Percentiles rank a stretch among this genome's conserved stretches.
Conservation (phyloP, 2,329 filamentous ascomycete genomes). For the Coleophoma eucalyptorum region DNA sequence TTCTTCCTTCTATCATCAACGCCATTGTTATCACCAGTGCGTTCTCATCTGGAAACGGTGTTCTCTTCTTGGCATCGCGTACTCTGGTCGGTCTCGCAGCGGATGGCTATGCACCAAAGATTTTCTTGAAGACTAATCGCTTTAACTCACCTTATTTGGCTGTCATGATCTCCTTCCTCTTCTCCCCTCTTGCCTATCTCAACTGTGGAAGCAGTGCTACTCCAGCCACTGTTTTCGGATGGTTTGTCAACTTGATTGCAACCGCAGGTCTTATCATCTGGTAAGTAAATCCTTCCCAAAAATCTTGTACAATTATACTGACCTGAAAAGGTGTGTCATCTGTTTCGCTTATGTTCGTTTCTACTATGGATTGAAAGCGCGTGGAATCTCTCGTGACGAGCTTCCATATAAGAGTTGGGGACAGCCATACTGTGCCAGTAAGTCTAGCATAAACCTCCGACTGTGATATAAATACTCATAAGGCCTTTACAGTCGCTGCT, state of each 20-base stretch:
- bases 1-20: conserved; percentile 68
- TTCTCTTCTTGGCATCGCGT: conserved; percentile 51
- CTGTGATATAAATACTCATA: conserved; percentile 45
- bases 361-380: conserved; percentile 48
- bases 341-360: conserved; percentile 58
- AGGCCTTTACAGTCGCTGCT: conserved; percentile 42
- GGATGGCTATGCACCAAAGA: conserved; percentile 50
- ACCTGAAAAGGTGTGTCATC: conserved; percentile 41
- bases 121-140: conserved; percentile 50
- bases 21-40: conserved; percentile 69
- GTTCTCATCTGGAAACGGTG: conserved; percentile 63
- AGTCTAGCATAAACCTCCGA: background rate
- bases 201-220: background rate
- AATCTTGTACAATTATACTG: too few relatives aligned
- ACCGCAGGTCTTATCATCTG: conserved; percentile 65
- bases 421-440: conserved; percentile 45
- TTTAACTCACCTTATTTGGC: conserved; percentile 46
- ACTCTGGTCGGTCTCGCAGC: conserved; percentile 55
- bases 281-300: conserved; percentile 19
- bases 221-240: conserved; percentile 57
- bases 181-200: background rate
- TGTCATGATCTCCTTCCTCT: background rate
- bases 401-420: conserved; percentile 56
- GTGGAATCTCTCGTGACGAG: conserved; percentile 48
- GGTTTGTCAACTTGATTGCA: conserved; percentile 65